A percentile compares a stretch with the other conserved stretches of the same genome.
Evolutionary conservation across 371 early-diverging fungal genomes (phyloP).

Genomic region (Sporodiniella umbellata): DNA sequence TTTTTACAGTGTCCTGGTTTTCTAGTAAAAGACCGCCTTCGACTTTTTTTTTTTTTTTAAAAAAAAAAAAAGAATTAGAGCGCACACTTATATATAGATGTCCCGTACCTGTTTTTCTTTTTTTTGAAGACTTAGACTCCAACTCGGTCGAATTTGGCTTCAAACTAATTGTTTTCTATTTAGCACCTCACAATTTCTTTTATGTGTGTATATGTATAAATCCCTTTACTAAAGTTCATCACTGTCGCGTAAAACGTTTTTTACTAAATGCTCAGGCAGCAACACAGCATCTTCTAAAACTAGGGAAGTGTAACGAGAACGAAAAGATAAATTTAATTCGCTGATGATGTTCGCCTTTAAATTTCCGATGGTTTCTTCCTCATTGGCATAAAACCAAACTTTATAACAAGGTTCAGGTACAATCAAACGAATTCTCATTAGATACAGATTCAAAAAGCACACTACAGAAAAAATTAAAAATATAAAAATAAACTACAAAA

Average conservation of each 20-base stretch:
- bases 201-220: no score
- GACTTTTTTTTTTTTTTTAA: not conserved
- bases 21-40: not conserved
- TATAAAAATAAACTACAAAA: not conserved
- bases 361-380: conserved; percentile 3
- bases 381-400: conserved; percentile 13
- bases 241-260: conserved; percentile 12
- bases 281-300: conserved; percentile 10
- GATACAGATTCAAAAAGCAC: not conserved
- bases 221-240: not conserved
- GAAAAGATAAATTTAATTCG: not conserved
- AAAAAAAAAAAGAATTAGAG: not conserved
- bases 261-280: conserved; percentile 5
- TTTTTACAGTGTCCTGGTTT: not conserved
- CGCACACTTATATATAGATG: no score
- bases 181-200: no score
- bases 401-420: not conserved
- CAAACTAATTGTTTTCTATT: no score
- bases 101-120: not conserved
- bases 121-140: not conserved
- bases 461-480: not conserved
- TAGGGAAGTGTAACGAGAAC: conserved; percentile 1
- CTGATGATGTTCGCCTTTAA: conserved; percentile 5
- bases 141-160: not conserved
- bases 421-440: not conserved